Conservation (phyloP, 257 asterid species). For the Capsicum baccatum region DNA sequence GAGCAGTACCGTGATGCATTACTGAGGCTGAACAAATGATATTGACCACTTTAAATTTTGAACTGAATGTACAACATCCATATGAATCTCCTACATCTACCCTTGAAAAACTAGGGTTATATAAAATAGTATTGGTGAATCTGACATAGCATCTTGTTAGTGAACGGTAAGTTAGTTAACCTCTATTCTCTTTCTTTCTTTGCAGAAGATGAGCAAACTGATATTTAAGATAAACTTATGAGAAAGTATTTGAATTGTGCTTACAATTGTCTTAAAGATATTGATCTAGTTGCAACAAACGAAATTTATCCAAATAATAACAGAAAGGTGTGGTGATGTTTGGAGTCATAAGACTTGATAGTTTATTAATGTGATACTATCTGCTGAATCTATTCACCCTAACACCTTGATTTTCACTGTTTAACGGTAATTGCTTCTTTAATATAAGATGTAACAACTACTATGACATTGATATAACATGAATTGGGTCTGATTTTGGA, state of each 20-base stretch:
- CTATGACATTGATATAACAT: background rate
- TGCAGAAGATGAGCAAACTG: slow-evolving; percentile 53
- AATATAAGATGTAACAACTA: background rate
- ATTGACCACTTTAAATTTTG: slow-evolving; percentile 89
- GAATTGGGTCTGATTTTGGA: background rate
- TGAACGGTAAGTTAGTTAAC: slow-evolving; percentile 77
- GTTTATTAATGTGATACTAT: slow-evolving; percentile 1
- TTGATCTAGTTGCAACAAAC: slow-evolving; percentile 86
- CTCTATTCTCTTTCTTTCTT: slow-evolving; percentile 28
- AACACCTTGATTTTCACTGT: background rate
- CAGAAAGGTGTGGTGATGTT: slow-evolving; percentile 66
- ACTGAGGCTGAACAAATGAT: slow-evolving; percentile 89
- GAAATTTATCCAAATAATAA: slow-evolving; percentile 90
- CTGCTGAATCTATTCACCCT: background rate
- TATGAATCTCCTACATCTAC: slow-evolving; percentile 81
- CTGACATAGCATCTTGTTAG: slow-evolving; percentile 86
- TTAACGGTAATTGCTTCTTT: background rate
- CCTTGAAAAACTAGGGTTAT: slow-evolving; percentile 81
- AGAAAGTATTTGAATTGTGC: slow-evolving; percentile 43
- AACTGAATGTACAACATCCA: slow-evolving; percentile 93
- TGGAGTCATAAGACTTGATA: background rate
- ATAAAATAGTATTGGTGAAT: slow-evolving; percentile 74
- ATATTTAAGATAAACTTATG: slow-evolving; percentile 42
- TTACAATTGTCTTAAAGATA: slow-evolving; percentile 60
- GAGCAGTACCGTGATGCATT: slow-evolving; percentile 88